These are phyloP conservation scores for Quercus ilex DNA, from an alignment of 306 rosid genomes.

Conservation along the genomic window DNA sequence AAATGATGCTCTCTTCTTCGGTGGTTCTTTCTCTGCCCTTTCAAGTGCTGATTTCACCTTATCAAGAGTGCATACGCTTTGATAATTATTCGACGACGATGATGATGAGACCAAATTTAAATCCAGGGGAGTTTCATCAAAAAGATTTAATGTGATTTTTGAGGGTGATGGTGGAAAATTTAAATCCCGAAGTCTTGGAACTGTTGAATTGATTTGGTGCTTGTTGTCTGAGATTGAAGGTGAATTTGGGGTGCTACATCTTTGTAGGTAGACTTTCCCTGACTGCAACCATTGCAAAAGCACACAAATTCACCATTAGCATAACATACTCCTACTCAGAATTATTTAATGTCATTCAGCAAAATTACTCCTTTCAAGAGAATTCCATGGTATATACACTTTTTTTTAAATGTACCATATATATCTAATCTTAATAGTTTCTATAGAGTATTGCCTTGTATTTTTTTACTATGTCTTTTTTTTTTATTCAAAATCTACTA, in stretches of 20 bases:
- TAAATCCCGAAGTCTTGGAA: constrained; percentile 61
- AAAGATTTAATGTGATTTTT: constrained; percentile 50
- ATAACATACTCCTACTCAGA: background rate
- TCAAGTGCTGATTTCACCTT: constrained; percentile 91
- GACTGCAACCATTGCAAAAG: constrained; percentile 48
- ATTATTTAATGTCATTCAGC: too few species aligned
- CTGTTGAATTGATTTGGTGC: constrained; percentile 31
- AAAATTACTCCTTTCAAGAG: too few species aligned
- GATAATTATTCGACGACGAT: constrained; percentile 50
- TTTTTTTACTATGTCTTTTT: too few species aligned
- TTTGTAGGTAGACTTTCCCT: constrained; percentile 82
- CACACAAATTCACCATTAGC: background rate
- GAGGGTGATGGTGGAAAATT: constrained; percentile 65
- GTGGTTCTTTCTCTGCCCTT: constrained; percentile 84
- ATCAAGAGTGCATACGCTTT: constrained; percentile 88
- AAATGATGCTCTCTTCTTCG: constrained; percentile 46
- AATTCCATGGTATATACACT: too few species aligned
- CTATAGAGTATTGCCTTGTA: too few species aligned
- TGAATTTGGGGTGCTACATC: constrained; percentile 38
- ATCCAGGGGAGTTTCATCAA: constrained; percentile 67
- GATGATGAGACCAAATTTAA: constrained; percentile 55
- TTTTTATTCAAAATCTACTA: too few species aligned
- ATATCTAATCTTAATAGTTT: too few species aligned
- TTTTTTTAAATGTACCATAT: too few species aligned
- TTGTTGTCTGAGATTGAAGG: constrained; percentile 32